Evolutionary conservation across 352 stramenopile genomes (phyloP), one percentile per base, ranked within the genome.

Genomic region (Blastocystis sp.): DNA sequence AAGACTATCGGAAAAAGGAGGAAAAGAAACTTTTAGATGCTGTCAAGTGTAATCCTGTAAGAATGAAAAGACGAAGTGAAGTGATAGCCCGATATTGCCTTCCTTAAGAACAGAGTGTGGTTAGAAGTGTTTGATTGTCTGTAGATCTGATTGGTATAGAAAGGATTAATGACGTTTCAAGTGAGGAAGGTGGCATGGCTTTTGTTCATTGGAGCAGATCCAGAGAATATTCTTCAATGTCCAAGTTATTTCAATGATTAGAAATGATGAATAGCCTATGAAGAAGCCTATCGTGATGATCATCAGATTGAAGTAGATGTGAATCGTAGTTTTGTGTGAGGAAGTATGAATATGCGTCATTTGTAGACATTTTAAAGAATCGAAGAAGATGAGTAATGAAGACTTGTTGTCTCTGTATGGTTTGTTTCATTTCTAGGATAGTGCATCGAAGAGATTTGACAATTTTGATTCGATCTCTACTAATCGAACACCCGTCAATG

Each of bases 221-320:
- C 71, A 12, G 27, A 83, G 6, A 9, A 66, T 19, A 66, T 83
- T 52, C n/a, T 43, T 7, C 27, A 37, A 11, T 83, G 71, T 67
- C 71, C 71, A 61, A 24, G 71, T 83, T 46, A 16, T 27, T 21
- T 5, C 11, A 42, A 14, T n/a, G 1, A 2, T 51, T 2, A 24
- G 37, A 24, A 32, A 21, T 42, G 0, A 83, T 19, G 19, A 29
- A 32, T 59, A 80, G 71, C 27, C 1, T 83, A 83, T 42, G 49
- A 32, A 37, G 71, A 83, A 29, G 21, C 49, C 11, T 63, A 63
- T 66, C 71, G 49, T 16, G 52, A 61, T 29, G 43, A 83, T 29
- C 35, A 65, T 83, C 71, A 83, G 51, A 83, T 83, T 43, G 51
- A 83, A 37, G 71, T 83, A n/a, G 71, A 83, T 66, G 21, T 83